Percentiles rank a stretch among this genome's conserved stretches.
Conservation (phyloP, 2,329 filamentous ascomycete genomes). For the Pseudogymnoascus sp. region DNA sequence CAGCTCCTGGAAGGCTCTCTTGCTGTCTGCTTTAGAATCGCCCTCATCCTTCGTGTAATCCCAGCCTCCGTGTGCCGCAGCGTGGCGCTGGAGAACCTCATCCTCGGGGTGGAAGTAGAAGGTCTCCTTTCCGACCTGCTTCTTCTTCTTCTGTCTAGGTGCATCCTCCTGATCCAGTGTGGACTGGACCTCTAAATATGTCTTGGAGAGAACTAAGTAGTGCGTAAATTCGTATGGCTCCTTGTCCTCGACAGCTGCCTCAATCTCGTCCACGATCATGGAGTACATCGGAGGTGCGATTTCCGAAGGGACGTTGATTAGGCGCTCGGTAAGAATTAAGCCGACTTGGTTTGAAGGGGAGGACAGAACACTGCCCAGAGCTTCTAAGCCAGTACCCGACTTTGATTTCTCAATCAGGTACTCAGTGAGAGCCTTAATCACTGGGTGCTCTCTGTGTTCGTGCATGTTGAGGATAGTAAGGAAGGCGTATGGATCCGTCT, state of each 20-base stretch:
- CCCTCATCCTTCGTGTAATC: constrained; percentile 72
- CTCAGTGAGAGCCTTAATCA: constrained; percentile 61
- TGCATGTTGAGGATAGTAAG: constrained; percentile 79
- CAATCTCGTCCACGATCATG: constrained; percentile 88
- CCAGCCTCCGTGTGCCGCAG: constrained; percentile 62
- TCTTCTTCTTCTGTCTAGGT: constrained; percentile 58
- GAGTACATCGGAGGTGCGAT: constrained; percentile 89
- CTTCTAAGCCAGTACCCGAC: constrained; percentile 47
- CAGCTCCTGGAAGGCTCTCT: constrained; percentile 88
- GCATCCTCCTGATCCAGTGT: constrained; percentile 63
- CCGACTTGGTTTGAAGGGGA: constrained; percentile 59
- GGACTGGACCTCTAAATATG: constrained; percentile 83
- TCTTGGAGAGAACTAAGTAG: constrained; percentile 86
- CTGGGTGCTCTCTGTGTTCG: constrained; percentile 68
- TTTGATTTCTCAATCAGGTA: constrained; percentile 59
- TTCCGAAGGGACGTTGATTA: constrained; percentile 96
- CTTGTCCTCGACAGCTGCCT: constrained; percentile 79
- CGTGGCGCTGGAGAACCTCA: constrained; percentile 75
- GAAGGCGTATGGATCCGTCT: constrained; percentile 87
- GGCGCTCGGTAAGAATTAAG: constrained; percentile 80
- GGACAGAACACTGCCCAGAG: constrained; percentile 52
- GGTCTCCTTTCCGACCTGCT: constrained; percentile 53
- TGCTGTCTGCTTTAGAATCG: constrained; percentile 79
- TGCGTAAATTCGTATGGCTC: constrained; percentile 92
- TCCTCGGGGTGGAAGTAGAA: constrained; percentile 98